Evolutionary conservation across 2,329 filamentous ascomycete genomes (phyloP), one percentile per base, ranked within the genome.

Genomic region (Talaromyces sp.): DNA sequence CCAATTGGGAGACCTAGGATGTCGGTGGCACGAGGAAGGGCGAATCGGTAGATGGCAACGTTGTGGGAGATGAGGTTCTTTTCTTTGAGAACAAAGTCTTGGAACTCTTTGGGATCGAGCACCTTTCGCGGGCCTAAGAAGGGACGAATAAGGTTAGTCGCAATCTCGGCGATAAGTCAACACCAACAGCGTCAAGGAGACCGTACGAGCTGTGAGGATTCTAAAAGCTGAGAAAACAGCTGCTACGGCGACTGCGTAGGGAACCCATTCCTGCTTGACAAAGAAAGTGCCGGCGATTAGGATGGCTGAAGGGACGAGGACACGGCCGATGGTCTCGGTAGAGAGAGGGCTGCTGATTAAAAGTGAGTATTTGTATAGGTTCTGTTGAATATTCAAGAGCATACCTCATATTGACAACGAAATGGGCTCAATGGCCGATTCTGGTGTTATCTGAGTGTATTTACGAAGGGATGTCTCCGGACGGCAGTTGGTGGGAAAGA

Each of bases 1-100:
- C 95, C 95, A 82, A 98, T 98, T 70, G 95, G 94, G 50, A 98
- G 90, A 75, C 95, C 95, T 74, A 98, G 91, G 78, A 97, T 92
- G 71, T 91, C 87, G 72, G 84, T 89, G 47, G 89, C 82, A 60
- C 85, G 85, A 65, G 93, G 93, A 47, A 99, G 91, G 69, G 86
- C 85, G 83, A 98, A 97, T 75, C 95, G 93, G 85, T 98, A 99
- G 83, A 99, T 97, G 79, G 94, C 93, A 67, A 96, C 94, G 84
- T 99, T 99, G 87, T 98, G 95, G 37, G 94, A 97, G 74, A 98
- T 89, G 70, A 96, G 86, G 14, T 90, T 98, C 87, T 97, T 98
- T 80, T 98, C 92, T 79, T 90, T 89, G 72, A 99, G 89, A 77
- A 92, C 89, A 76, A 97, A 97, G 66, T 96, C 87, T 78, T 97